These are phyloP conservation scores for Circinella minor DNA, from an alignment of 371 early-diverging fungal species.

Conservation along the genomic window DNA sequence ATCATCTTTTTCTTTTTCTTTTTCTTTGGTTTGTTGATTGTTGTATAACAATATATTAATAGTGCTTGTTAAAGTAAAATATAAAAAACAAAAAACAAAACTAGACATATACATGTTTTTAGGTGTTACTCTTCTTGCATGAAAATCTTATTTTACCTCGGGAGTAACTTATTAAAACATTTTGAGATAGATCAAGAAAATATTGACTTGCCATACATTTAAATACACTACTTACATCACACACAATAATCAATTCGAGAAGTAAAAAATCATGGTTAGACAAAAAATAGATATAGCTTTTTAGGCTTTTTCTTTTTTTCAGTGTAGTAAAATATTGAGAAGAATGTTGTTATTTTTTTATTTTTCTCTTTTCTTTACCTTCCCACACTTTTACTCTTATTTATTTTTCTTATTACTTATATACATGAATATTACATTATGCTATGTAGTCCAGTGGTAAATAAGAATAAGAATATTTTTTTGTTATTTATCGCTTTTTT, in stretches of 20 bases:
- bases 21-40: too few relatives aligned
- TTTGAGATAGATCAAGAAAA: background rate
- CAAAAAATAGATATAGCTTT: background rate
- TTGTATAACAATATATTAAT: too few relatives aligned
- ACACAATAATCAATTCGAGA: background rate
- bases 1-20: too few relatives aligned
- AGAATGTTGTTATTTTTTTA: background rate
- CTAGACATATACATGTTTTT: too few relatives aligned
- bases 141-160: too few relatives aligned
- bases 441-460: constrained; percentile 6
- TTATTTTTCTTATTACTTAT: background rate
- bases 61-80: too few relatives aligned
- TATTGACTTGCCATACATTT: background rate
- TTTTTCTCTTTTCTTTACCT: background rate
- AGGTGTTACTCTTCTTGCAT: too few relatives aligned
- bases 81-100: too few relatives aligned
- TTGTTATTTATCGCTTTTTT: too few relatives aligned
- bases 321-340: too few relatives aligned
- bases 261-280: background rate
- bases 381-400: background rate
- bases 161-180: too few relatives aligned
- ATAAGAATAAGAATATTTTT: background rate
- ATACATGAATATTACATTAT: background rate
- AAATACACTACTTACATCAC: background rate
- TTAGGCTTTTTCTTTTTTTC: background rate